Evolutionary conservation across 352 stramenopile species (phyloP), one percentile per base, ranked within the genome.

Genomic region (Phytophthora europaea): DNA sequence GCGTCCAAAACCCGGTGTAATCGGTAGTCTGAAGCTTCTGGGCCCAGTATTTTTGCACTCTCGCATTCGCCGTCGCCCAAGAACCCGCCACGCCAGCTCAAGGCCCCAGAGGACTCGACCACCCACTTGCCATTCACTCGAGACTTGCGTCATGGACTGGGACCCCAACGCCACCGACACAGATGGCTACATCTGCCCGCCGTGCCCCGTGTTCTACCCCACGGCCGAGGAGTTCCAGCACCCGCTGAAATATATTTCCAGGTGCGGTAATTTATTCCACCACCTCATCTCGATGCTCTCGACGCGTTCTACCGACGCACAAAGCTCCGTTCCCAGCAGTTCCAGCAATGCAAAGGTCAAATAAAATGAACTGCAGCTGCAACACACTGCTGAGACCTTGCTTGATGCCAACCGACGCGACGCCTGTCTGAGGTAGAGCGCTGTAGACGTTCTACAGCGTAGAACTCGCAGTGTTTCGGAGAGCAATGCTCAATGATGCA

Each of bases 231-330:
- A 98, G 69, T 98, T 98, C 75, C 62, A 84, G 60, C 84, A 98
- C 74, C 93, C 94, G 64, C 72, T 98, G 82, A 88, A 91, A 89
- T 98, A 97, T 91, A 98, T 98, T 88, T 84, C 82, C 70, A 97
- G 90, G 92, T 80, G 51, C 69, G 60, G 73, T 93, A 87, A 87
- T 81, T 88, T 93, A 89, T 78, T 57, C 31, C 40, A 48, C 40
- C 40, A 22, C 40, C 40, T 31, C 20, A 18, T 23, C 23, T 65
- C 36, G 45, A 48, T 60, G 38, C 75, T 20, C 47, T 63, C 57
- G 61, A 55, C 38, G 28, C 15, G 36, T 10, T 33, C 67, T 51
- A 33, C 34, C 10, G 18, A 28, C 23, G 15, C 7, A 31, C 13
- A 54, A 28, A 50, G 56, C 67, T 70, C 10, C 33, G 26, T 56